Base-by-base conservation (phyloP, 768 basidiomycete genomes). In the Mycena amicta region DNA sequence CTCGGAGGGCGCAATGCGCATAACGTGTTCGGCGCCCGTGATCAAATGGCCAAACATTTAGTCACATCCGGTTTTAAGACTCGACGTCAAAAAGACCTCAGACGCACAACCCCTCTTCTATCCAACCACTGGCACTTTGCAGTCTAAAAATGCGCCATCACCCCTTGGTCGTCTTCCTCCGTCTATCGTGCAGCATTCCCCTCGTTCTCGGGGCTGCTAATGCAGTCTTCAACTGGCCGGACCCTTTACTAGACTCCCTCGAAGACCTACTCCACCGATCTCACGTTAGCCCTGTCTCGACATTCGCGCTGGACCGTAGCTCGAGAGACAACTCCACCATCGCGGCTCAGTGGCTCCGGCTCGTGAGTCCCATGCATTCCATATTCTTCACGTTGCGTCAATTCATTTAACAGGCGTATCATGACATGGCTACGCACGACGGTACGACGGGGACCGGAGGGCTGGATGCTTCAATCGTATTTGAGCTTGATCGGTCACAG, bases 401-500 rank as follows among this genome's bases (percentile, higher is more conserved):
- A 47, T 26, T 47, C 29, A 22, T n/a, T 11, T 26, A 12, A 13
- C 28, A 53, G 55, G 64, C 62, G 1, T 66, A 50, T 45, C 68
- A 69, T 47, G 66, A 69, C 54, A 55, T 64, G 47, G 60, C 64
- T 20, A 66, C 68, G 3, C 51, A 59, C 29, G 49, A 69, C 50
- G 40, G 40, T 8, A 22, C 30, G 22, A 50, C 41, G 25, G 68
- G 68, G 1, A 54, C 56, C n/a, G 68, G 68, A 18, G 68, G 68
- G 11, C 8, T 69, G 22, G 68, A n/a, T n/a, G n/a, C n/a, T n/a
- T n/a, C n/a, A n/a, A n/a, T n/a, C n/a, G n/a, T n/a, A n/a, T n/a
- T n/a, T 67, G 50, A 62, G 60, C 18, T 64, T 60, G 0, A 64
- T 69, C 59, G 60, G n/a, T 23, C 62, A 15, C 54, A 68, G 62